phyloP scores from a whole-genome alignment of 768 basidiomycete genomes.

The Tylopilus cervinicoccineus region DNA sequence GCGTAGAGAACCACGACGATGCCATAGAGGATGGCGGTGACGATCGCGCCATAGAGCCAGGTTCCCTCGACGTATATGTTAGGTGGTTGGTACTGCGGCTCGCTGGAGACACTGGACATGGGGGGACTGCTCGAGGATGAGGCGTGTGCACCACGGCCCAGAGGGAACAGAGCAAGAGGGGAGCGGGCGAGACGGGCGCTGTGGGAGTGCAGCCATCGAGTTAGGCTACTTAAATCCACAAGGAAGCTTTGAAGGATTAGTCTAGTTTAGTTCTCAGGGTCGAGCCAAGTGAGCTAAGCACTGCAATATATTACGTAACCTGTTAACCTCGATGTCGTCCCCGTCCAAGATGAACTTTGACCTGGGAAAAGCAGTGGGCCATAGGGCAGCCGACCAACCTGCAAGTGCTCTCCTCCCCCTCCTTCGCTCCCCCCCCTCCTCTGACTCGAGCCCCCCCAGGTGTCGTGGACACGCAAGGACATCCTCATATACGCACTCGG shows the following conservation, averaged over 20 bases:
- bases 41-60: constrained; percentile 30
- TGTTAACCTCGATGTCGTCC: not conserved
- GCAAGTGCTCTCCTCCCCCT: constrained; percentile 40
- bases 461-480: constrained; percentile 83
- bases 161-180: constrained; percentile 6
- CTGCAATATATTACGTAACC: no score
- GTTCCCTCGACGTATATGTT: constrained; percentile 24
- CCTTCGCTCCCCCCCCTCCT: not conserved
- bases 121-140: not conserved
- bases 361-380: constrained; percentile 65
- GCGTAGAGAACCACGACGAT: constrained; percentile 22
- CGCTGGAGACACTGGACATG: constrained; percentile 15
- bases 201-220: not conserved
- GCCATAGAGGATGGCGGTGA: constrained; percentile 27
- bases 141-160: not conserved
- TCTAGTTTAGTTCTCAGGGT: not conserved
- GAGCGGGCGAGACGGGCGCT: not conserved
- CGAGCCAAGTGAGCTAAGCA: no score
- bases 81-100: constrained; percentile 9
- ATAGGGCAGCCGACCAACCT: constrained; percentile 45
- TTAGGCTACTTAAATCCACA: constrained; percentile 6
- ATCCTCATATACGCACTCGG: constrained; percentile 74
- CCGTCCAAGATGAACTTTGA: constrained; percentile 28
- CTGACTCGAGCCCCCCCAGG: constrained; percentile 37
- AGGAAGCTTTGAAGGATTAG: no score